A percentile compares a stretch with the other conserved stretches of the same genome.
These are phyloP conservation scores for Corinectria fuckeliana DNA, from an alignment of 2,329 filamentous ascomycete species.

Conservation along the genomic window DNA sequence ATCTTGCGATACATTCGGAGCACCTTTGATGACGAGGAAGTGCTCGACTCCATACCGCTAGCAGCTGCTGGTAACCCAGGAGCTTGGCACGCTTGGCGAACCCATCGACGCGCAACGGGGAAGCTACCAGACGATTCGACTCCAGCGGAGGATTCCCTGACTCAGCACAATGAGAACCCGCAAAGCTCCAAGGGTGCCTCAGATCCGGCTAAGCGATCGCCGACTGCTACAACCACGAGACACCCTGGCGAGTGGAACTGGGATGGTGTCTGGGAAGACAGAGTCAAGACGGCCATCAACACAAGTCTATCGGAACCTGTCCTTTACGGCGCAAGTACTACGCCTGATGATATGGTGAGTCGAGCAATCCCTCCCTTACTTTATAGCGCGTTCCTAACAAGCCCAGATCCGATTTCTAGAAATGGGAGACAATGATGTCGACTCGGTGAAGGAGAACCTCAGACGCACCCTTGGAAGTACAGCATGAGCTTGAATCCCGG, in stretches of 20 bases:
- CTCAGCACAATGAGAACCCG: constrained; percentile 14
- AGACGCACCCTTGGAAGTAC: constrained; percentile 54
- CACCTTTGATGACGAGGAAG: constrained; percentile 77
- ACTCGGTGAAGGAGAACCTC: constrained; percentile 64
- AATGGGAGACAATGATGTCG: constrained; percentile 65
- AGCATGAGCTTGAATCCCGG: constrained; percentile 27
- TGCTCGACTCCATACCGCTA: constrained; percentile 80
- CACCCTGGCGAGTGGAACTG: constrained; percentile 90
- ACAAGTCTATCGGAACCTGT: constrained; percentile 80
- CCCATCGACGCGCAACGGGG: constrained; percentile 60
- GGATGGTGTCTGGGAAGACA: constrained; percentile 95
- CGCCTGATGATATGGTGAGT: constrained; percentile 75
- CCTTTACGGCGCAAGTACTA: constrained; percentile 71
- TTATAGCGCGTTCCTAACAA: constrained; percentile 19
- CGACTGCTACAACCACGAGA: constrained; percentile 15
- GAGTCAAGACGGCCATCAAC: constrained; percentile 80
- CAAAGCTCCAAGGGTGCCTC: constrained; percentile 8
- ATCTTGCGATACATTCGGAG: constrained; percentile 82
- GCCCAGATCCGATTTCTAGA: constrained; percentile 72
- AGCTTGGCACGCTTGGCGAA: constrained; percentile 92
- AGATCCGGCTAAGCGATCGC: constrained; percentile 13
- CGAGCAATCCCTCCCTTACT: not conserved
- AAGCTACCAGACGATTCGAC: constrained; percentile 32
- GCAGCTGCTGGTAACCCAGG: constrained; percentile 87
- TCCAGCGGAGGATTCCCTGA: not conserved